Evolutionary conservation across 2,329 filamentous ascomycete genomes (phyloP).

Genomic region (Pseudogymnoascus sp.): DNA sequence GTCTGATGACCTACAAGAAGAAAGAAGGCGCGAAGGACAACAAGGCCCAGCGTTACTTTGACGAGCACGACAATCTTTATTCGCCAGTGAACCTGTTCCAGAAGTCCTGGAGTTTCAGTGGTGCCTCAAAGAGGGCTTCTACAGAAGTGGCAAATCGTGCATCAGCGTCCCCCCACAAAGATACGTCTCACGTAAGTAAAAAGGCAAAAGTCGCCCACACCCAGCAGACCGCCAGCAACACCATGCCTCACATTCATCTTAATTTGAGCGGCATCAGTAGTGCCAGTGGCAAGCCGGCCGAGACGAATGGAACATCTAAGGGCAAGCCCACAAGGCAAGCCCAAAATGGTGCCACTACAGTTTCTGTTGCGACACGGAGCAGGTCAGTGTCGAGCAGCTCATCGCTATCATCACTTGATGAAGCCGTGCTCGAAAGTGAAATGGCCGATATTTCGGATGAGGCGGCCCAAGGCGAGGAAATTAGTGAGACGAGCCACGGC

Average conservation of each 20-base stretch:
- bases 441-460: not conserved
- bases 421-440: slow-evolving; percentile 16
- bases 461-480: not conserved
- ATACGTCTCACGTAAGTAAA: slow-evolving; percentile 21
- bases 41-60: slow-evolving; percentile 4
- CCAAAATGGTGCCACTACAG: not conserved
- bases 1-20: slow-evolving; percentile 47
- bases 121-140: slow-evolving; percentile 1
- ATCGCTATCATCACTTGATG: slow-evolving; percentile 32
- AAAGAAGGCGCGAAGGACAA: slow-evolving; percentile 44
- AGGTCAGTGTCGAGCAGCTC: slow-evolving; percentile 29
- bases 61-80: slow-evolving; percentile 2
- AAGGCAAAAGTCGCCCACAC: slow-evolving; percentile 22
- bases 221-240: slow-evolving; percentile 12
- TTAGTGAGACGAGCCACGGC: not conserved
- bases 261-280: not conserved
- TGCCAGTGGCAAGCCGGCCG: slow-evolving; percentile 1
- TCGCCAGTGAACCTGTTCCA: not conserved
- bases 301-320: slow-evolving; percentile 18
- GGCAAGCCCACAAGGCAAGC: not conserved
- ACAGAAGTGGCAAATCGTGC: not conserved
- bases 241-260: not conserved
- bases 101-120: not conserved
- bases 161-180: slow-evolving; percentile 17
- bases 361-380: slow-evolving; percentile 15